Evolutionary conservation across 1,284 basidiomycete genomes (phyloP).

Genomic region (Cystobasidium slooffiae): DNA sequence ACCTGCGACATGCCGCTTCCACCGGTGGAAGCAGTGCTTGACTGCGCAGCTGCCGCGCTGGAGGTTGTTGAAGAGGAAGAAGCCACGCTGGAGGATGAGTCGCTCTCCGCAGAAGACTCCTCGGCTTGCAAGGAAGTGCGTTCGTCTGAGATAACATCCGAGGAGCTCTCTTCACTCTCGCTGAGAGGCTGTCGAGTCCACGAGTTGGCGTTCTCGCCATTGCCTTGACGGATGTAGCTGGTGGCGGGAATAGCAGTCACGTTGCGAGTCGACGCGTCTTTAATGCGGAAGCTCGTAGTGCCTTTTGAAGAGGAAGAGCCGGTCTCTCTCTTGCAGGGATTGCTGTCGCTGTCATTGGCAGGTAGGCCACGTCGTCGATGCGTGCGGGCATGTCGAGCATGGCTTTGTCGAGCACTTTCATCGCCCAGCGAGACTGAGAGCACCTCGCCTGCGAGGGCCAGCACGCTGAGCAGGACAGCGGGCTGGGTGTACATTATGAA

Average conservation of each 20-base stretch:
- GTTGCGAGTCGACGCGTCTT: constrained; percentile 9
- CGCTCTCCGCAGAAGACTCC: constrained; percentile 11
- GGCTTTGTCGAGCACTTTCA: constrained; percentile 13
- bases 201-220: background rate
- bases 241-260: constrained; percentile 32
- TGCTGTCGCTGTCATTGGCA: constrained; percentile 12
- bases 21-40: background rate
- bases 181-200: constrained; percentile 10
- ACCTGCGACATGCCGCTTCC: constrained; percentile 25
- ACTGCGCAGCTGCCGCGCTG: constrained; percentile 20
- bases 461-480: constrained; percentile 23
- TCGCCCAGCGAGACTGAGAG: constrained; percentile 19
- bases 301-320: constrained; percentile 22
- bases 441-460: constrained; percentile 35
- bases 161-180: background rate
- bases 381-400: constrained; percentile 28
- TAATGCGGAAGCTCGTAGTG: constrained; percentile 1
- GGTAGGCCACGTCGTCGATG: constrained; percentile 22
- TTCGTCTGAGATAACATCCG: constrained; percentile 2
- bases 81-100: constrained; percentile 18
- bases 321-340: constrained; percentile 37
- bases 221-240: constrained; percentile 14
- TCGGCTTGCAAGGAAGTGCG: constrained; percentile 8
- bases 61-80: constrained; percentile 16
- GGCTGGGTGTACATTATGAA: constrained; percentile 28